A percentile compares a stretch with the other conserved stretches of the same genome.
phyloP scores from a whole-genome alignment of 305 asterid species.

The Salvia sclarea region DNA sequence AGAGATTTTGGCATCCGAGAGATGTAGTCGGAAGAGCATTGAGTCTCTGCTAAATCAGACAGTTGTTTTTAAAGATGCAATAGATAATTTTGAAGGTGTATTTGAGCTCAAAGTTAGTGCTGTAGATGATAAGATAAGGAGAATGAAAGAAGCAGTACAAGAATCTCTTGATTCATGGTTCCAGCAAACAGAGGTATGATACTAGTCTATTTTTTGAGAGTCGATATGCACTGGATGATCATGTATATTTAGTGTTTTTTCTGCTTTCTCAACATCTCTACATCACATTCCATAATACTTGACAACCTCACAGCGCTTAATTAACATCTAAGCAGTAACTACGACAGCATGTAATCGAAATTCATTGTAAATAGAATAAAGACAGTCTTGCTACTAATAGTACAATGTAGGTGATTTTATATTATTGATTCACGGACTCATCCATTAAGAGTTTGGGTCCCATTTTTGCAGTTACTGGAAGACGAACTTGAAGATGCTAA shows the following conservation, averaged over 20 bases:
- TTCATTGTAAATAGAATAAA: neutral
- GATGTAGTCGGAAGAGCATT: conserved; percentile 49
- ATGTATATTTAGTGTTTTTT: conserved; percentile 8
- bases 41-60: conserved; percentile 51
- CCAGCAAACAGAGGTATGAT: conserved; percentile 69
- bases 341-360: neutral
- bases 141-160: conserved; percentile 52
- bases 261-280: conserved; percentile 1
- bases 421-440: neutral
- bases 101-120: conserved; percentile 46
- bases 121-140: conserved; percentile 58
- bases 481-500: conserved; percentile 84
- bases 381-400: neutral
- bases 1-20: conserved; percentile 55
- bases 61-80: conserved; percentile 50
- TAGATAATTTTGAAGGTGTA: conserved; percentile 60
- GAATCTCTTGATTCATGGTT: conserved; percentile 59
- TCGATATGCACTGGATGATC: neutral
- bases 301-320: neutral
- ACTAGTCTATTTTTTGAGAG: neutral
- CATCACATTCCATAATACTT: neutral
- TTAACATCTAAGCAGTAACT: neutral
- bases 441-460: conserved; percentile 5
- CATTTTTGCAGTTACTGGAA: conserved; percentile 65
- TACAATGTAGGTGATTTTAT: conserved; percentile 4